A percentile compares a stretch with the other conserved stretches of the same genome.
Evolutionary conservation across 2,329 filamentous ascomycete genomes (phyloP).

Genomic region (Fusarium setosum): DNA sequence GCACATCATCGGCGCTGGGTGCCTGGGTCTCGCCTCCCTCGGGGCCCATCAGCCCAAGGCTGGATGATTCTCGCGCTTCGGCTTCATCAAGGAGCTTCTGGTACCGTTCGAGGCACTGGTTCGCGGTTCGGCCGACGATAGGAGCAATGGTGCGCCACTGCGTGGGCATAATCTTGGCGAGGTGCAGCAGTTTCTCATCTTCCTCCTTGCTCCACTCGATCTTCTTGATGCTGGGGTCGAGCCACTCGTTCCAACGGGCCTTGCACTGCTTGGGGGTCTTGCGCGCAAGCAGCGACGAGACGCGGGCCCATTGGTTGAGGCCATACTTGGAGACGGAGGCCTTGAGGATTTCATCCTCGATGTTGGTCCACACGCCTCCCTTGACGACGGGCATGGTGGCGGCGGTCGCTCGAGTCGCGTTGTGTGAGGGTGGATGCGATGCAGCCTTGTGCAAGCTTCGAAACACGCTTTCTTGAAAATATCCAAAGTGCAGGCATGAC

Average conservation of each 20-base stretch:
- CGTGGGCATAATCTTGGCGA: conserved; percentile 98
- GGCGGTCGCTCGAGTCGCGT: conserved; percentile 31
- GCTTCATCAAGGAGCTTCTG: conserved; percentile 97
- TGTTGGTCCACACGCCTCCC: conserved; percentile 80
- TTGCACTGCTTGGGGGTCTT: conserved; percentile 99
- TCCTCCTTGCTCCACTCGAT: conserved; percentile 99
- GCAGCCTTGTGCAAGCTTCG: conserved; percentile 28
- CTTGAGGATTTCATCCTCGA: conserved; percentile 96
- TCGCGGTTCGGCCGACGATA: conserved; percentile 94
- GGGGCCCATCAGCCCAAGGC: conserved; percentile 85
- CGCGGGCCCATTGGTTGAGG: conserved; percentile 97
- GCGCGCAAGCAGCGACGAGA: conserved; percentile 94
- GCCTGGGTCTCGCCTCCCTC: conserved; percentile 88
- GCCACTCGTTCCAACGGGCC: conserved; percentile 97
- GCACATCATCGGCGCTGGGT: conserved; percentile 91
- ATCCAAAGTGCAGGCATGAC: conserved; percentile 31
- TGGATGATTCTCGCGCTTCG: conserved; percentile 87
- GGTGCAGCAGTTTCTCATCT: conserved; percentile 94
- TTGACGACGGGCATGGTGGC: conserved; percentile 76
- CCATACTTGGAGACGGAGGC: conserved; percentile 95
- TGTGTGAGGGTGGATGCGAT: conserved; percentile 30
- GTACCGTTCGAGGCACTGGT: conserved; percentile 96
- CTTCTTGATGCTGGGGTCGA: conserved; percentile 97
- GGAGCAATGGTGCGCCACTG: conserved; percentile 99
- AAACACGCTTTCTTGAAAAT: conserved; percentile 47